phyloP scores from a whole-genome alignment of 768 basidiomycete species.

The Leccinum incarnatum region DNA sequence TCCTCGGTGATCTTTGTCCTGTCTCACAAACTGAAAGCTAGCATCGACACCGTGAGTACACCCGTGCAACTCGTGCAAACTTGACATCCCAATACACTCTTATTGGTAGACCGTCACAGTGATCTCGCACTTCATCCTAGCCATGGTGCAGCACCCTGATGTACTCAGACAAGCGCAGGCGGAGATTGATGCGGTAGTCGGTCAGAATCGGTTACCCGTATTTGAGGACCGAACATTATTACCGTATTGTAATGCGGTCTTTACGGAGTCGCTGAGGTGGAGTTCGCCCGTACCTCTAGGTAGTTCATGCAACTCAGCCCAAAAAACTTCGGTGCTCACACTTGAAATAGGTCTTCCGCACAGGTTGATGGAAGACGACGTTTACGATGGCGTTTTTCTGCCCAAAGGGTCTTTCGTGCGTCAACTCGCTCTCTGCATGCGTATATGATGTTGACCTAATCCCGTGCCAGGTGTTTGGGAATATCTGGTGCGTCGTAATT shows the following conservation, averaged over 20 bases:
- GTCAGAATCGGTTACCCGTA: constrained; percentile 49
- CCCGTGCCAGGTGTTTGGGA: constrained; percentile 45
- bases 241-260: constrained; percentile 57
- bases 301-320: constrained; percentile 24
- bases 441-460: constrained; percentile 6
- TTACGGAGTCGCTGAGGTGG: constrained; percentile 58
- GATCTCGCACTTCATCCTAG: constrained; percentile 59
- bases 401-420: constrained; percentile 61
- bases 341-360: constrained; percentile 54
- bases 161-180: constrained; percentile 55
- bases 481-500: constrained; percentile 49
- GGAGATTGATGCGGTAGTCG: constrained; percentile 58
- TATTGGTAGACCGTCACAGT: constrained; percentile 45
- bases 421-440: background rate
- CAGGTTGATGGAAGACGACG: constrained; percentile 61
- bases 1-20: background rate
- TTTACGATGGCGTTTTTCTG: constrained; percentile 56
- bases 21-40: constrained; percentile 31
- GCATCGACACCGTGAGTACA: constrained; percentile 56
- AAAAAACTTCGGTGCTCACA: background rate
- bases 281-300: constrained; percentile 56
- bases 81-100: constrained; percentile 17
- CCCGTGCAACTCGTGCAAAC: background rate
- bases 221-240: constrained; percentile 54
- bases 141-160: constrained; percentile 62